These are phyloP conservation scores for Penicillium concentricum DNA, from an alignment of 2,329 filamentous ascomycete genomes.

Conservation along the genomic window DNA sequence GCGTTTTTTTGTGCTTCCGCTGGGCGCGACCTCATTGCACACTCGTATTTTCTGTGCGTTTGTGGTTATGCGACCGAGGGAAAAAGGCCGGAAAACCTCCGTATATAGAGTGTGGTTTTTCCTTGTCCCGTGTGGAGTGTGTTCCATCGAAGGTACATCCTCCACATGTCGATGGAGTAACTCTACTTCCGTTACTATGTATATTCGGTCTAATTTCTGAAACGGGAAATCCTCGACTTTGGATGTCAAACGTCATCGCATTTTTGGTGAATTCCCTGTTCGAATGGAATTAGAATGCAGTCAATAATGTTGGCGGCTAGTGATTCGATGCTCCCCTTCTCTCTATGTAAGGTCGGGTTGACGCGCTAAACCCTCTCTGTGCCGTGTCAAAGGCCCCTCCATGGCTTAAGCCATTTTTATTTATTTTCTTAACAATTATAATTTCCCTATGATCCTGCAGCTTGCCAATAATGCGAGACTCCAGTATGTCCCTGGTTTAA, in stretches of 20 bases:
- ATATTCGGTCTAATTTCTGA: background rate
- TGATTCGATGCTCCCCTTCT: conserved; percentile 6
- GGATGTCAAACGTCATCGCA: conserved; percentile 6
- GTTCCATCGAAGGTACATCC: conserved; percentile 9
- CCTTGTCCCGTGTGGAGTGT: background rate
- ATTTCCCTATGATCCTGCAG: background rate
- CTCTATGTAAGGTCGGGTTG: conserved; percentile 22
- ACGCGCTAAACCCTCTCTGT: conserved; percentile 22
- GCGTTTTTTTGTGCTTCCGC: conserved; percentile 1
- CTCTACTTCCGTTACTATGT: background rate
- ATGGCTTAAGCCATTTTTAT: conserved; percentile 9
- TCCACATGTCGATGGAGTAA: conserved; percentile 4
- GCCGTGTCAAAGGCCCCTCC: conserved; percentile 18
- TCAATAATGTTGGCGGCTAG: conserved; percentile 10
- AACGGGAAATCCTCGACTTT: background rate
- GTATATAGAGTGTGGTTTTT: background rate
- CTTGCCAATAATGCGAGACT: background rate
- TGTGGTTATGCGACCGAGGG: background rate
- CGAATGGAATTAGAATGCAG: conserved; percentile 8
- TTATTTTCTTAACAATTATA: background rate
- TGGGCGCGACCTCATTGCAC: background rate
- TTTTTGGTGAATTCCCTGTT: conserved; percentile 1
- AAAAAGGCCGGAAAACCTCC: background rate
- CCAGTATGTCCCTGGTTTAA: background rate
- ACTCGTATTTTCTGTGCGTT: background rate